Base-by-base conservation (phyloP, 2,329 filamentous ascomycete species). In the Bertia moriformis region DNA sequence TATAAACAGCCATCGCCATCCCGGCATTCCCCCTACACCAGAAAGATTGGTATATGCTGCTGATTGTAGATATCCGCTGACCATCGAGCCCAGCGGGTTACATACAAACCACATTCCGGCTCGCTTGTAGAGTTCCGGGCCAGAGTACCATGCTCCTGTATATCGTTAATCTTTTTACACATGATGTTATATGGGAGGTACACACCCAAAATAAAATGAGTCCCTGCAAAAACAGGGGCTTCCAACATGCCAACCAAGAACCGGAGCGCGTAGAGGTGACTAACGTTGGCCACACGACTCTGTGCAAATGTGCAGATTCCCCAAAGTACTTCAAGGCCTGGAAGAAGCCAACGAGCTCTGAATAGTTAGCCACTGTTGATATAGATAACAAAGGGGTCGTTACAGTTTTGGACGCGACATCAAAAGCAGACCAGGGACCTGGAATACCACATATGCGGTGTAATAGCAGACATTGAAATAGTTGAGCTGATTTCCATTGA, bases 391-490 rank as follows among this genome's bases (percentile, higher is more conserved):
- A 17, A 15, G 4, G 15, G 4, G 14, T 2, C 47, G 50, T 43
- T 38, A 51, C 47, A 56, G 41, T 33, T 43, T 46, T 4, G 54
- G 53, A 15, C 52, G 44, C 0, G 51, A 52, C 42, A 57, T 48
- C 7, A 57, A 44, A n/a, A 57, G 40, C 40, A 56, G 38, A 1
- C 52, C 52, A 0, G 53, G 54, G 2, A 56, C 43, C 41, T 58
- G 55, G 22, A 57, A 57, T n/a, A 59, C 40, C 4, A 58, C 54
- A 41, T 59, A 58, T 12, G 55, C 53, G 5, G 52, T 52, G n/a
- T 54, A 61, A 49, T 60, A 64, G 41, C 55, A 57, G 3, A 60
- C 51, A 30, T 61, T 62, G 38, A 63, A 56, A 22, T 59, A 55
- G 42, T 60, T 59, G 4, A 61, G 51, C 39, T 62, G 50, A 40